phyloP scores from a whole-genome alignment of 257 asterid genomes.

The Knoxia roxburghii region DNA sequence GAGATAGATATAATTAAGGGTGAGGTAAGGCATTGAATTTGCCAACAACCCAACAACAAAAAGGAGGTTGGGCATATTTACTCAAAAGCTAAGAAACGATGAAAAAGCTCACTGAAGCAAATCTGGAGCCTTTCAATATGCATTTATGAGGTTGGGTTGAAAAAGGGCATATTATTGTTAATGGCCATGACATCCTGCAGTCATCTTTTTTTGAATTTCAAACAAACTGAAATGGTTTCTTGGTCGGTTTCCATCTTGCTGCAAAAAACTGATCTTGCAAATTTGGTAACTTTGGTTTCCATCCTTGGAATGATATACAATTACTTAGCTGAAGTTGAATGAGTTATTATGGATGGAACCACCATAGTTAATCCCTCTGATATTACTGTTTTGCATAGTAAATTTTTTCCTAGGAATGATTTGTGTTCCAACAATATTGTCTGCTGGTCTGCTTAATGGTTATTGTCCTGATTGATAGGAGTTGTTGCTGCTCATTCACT shows the following conservation, averaged over 20 bases:
- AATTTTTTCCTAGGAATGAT: too few relatives aligned
- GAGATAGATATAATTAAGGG: background rate
- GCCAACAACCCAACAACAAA: slow-evolving; percentile 38
- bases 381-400: too few relatives aligned
- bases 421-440: background rate
- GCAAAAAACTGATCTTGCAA: background rate
- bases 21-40: slow-evolving; percentile 29
- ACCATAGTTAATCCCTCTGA: too few relatives aligned
- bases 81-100: slow-evolving; percentile 39
- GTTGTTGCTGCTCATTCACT: background rate
- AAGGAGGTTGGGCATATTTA: slow-evolving; percentile 31
- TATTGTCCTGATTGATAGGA: background rate
- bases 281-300: too few relatives aligned
- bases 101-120: slow-evolving; percentile 69
- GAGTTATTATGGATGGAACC: too few relatives aligned
- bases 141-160: slow-evolving; percentile 68
- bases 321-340: too few relatives aligned
- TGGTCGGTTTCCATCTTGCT: slow-evolving; percentile 14
- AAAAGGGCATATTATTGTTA: slow-evolving; percentile 40
- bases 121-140: slow-evolving; percentile 62
- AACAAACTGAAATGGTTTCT: slow-evolving; percentile 21
- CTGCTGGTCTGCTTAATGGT: slow-evolving; percentile 9
- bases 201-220: slow-evolving; percentile 57
- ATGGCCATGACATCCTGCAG: too few relatives aligned
- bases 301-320: too few relatives aligned